Base-by-base conservation (phyloP, 2,329 filamentous ascomycete species). In the Clonostachys rhizophaga region DNA sequence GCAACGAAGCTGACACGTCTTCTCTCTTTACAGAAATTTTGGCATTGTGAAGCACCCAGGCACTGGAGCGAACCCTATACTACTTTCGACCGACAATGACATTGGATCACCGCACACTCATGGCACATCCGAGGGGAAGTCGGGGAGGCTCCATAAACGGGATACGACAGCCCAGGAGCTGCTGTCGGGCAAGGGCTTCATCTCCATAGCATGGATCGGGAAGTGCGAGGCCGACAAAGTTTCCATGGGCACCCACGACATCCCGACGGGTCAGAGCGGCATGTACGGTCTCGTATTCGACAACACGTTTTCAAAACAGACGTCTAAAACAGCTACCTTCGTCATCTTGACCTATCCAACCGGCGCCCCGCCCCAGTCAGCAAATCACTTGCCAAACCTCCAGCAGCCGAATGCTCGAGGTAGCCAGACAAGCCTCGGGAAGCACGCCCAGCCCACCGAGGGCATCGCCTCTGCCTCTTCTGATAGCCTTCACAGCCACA, bases 251-350 rank as follows among this genome's bases (percentile, higher is more conserved):
- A 94, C 86, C 17, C 89, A 90, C 63, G 87, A 96, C 61, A 89
- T 97, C 20, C 72, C 74, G 1, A 59, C 72, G 8, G 83, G 83
- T 34, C 83, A 94, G 53, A 89, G 85, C 20, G 94, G 94, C 60
- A 96, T 96, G 82, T 99, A 95, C 63, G 94, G 91, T 48, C 75
- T 99, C 51, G 90, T 97, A 34, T 96, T 99, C 61, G 94, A 99
- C 79, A 99, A 99, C 62, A 99, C 94, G 30, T 99, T 99, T 64
- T 96, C 91, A 50, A 97, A 96, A 70, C 89, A 86, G 65, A 86
- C 88, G 40, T 94, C 91, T 46, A 99, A 99, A 71, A 96, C 87
- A 33, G 91, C 91, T 17, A 97, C 92, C 8, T 89, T 99, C 60
- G 91, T 96, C 35, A 81, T 99, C 45, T 79, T 97, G 64, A 97